Percentiles rank a stretch among this genome's conserved stretches.
Conservation (phyloP, 2,329 filamentous ascomycete species). For the Chrysoporthe deuterocubensis region DNA sequence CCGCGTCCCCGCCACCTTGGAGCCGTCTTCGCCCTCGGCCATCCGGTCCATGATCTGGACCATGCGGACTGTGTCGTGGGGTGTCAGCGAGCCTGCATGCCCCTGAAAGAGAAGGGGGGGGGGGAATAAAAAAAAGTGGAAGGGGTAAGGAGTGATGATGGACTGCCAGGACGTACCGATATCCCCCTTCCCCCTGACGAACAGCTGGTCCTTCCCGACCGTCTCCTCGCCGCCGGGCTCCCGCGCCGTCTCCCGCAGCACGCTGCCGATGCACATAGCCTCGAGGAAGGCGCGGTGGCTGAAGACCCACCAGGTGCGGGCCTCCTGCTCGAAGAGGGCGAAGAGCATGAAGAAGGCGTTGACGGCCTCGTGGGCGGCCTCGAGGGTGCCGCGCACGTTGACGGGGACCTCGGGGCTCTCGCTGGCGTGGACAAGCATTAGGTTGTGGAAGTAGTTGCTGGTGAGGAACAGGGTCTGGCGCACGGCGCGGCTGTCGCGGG, state of each 20-base stretch:
- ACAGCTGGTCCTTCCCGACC: constrained; percentile 58
- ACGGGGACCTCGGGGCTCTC: constrained; percentile 66
- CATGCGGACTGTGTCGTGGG: constrained; percentile 55
- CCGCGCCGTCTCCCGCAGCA: constrained; percentile 56
- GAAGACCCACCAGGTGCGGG: constrained; percentile 83
- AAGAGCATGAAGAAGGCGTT: constrained; percentile 76
- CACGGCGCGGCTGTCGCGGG: constrained; percentile 66
- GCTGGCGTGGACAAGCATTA: constrained; percentile 78
- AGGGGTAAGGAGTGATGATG: no score
- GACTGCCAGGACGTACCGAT: constrained; percentile 54
- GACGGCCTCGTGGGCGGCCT: constrained; percentile 77
- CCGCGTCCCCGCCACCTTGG: constrained; percentile 62
- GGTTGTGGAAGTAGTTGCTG: constrained; percentile 82
- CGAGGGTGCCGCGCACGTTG: constrained; percentile 71
- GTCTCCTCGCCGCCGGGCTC: constrained; percentile 52
- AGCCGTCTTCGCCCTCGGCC: constrained; percentile 58
- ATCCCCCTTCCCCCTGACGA: constrained; percentile 62
- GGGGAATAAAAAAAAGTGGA: background rate
- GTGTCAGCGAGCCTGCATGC: no score
- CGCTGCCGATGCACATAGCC: constrained; percentile 68
- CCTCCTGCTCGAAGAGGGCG: constrained; percentile 69
- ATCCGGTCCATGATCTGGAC: constrained; percentile 66
- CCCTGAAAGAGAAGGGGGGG: no score
- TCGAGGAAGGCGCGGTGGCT: constrained; percentile 82
- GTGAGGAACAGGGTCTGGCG: constrained; percentile 78